Evolutionary conservation across 176 grass and related monocot genomes (phyloP), one percentile per base, ranked within the genome.

Genomic region (Oryza australiensis): DNA sequence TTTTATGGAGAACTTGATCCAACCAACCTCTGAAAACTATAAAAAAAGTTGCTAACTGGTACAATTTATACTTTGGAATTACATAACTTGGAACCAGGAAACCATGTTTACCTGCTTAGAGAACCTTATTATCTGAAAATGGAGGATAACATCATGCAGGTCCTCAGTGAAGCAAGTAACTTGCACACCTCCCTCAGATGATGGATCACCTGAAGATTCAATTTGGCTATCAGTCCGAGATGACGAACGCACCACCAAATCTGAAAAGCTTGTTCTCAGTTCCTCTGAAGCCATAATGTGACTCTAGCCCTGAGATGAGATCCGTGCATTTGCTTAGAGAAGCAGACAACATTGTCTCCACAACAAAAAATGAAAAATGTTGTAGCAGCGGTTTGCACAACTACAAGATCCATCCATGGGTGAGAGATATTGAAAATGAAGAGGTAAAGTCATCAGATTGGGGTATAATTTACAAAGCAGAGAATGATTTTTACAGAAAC

Each of bases 121-220:
- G 40, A 97, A 75, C 85, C 71, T 94, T 62, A 97, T 82, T 53
- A 97, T 94, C 86, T 94, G 91, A 86, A 94, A 94, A 86, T 94
- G 85, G 57, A 97, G 78, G 2, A 68, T 87, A 57, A 85, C 80
- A n/a, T 94, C 91, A 68, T 94, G 94, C 73, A 97, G 86, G 73
- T 97, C 87, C 89, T 94, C 94, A 1, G 89, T 94, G 87, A 97
- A 97, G 80, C 87, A 88, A 64, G 94, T 88, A 70, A 97, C 42
- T 40, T 88, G 87, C 28, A 76, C 46, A 12, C 62, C 80, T 9
- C 48, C 70, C 34, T 87, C 70, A 1, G 84, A 67, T 9, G 65
- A 66, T 12, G 11, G 72, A 74, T 78, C 86, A 81, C 88, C 89
- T 16, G 76, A 76, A 48, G 67, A 43, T 46, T 18, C 59, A 6